phyloP scores from a whole-genome alignment of 441 rosid genomes.

The Populus hybrid region DNA sequence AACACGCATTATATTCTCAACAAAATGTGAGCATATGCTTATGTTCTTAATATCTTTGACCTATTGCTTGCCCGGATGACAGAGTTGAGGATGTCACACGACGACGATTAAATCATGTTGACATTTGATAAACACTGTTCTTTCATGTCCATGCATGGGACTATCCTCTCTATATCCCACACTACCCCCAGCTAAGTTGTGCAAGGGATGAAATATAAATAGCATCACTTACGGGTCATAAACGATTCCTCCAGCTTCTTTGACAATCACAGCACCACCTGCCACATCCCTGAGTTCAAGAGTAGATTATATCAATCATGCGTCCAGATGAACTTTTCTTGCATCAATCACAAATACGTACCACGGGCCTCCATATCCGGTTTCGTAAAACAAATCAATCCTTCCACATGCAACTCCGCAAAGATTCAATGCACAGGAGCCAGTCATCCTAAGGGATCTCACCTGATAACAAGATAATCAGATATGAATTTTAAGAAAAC shows the following conservation, averaged over 20 bases:
- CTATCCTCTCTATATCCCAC: neutral
- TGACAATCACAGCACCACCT: conserved; percentile 74
- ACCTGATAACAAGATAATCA: conserved; percentile 47
- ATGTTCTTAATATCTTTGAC: neutral
- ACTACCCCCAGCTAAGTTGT: neutral
- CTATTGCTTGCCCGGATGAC: neutral
- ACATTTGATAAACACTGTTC: neutral
- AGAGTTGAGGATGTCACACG: neutral
- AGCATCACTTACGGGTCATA: conserved; percentile 80
- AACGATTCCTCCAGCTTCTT: conserved; percentile 90
- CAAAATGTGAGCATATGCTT: neutral
- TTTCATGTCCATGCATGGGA: neutral
- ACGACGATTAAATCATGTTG: neutral
- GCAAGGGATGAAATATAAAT: neutral
- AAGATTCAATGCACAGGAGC: conserved; percentile 92
- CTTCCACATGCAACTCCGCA: conserved; percentile 92
- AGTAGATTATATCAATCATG: conserved; percentile 5
- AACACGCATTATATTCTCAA: neutral
- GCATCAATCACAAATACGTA: conserved; percentile 22
- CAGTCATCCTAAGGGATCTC: conserved; percentile 89
- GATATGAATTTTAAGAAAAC: neutral
- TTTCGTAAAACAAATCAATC: conserved; percentile 71
- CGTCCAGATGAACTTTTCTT: neutral
- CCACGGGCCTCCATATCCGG: conserved; percentile 97
- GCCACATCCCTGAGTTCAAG: conserved; percentile 77